Percentiles rank a stretch among this genome's conserved stretches.
phyloP scores from a whole-genome alignment of 106 monocot genomes.

The Agapanthus africanus region DNA sequence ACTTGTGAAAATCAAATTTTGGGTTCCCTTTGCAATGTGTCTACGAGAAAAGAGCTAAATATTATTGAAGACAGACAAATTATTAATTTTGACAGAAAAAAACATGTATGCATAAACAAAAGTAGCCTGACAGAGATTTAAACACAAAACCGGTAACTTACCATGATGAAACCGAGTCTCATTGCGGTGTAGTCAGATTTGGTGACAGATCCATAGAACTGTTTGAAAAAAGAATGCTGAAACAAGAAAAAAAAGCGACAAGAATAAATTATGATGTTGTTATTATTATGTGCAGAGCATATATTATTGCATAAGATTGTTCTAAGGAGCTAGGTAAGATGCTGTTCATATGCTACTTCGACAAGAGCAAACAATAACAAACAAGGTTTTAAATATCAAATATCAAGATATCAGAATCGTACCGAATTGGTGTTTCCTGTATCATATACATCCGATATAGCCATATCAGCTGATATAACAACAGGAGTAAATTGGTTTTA shows the following conservation, averaged over 20 bases:
- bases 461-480: too few species aligned
- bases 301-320: neutral
- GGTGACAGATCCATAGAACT: conserved; percentile 65
- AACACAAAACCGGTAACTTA: conserved; percentile 7
- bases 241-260: conserved; percentile 5
- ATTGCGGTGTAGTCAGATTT: conserved; percentile 63
- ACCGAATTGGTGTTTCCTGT: too few species aligned
- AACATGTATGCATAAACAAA: neutral
- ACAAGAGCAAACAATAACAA: too few species aligned
- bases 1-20: conserved; percentile 53
- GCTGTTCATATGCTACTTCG: neutral
- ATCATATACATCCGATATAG: too few species aligned
- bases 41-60: conserved; percentile 10
- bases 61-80: neutral
- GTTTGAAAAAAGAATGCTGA: conserved; percentile 71
- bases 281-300: neutral
- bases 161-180: conserved; percentile 69
- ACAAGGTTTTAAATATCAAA: too few species aligned
- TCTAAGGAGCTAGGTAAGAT: neutral
- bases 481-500: too few species aligned
- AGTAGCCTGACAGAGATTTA: neutral
- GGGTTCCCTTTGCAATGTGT: conserved; percentile 40
- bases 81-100: neutral
- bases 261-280: neutral
- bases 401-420: too few species aligned